Base-by-base conservation (phyloP, 495 filamentous ascomycete species). In the Penicillium maclennaniae region DNA sequence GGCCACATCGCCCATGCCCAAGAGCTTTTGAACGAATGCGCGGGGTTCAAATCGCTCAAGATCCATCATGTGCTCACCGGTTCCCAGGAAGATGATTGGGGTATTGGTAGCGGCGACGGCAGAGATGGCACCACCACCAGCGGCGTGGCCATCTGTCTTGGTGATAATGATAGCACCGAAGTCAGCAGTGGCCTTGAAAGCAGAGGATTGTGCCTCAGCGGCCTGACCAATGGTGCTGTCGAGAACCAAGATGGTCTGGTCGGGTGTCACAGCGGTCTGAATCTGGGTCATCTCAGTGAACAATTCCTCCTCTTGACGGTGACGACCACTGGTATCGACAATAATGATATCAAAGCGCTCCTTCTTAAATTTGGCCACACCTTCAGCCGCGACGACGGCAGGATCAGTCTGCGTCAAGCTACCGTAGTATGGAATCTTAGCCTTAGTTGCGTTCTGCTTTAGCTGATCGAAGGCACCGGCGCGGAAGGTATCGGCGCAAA, bases 271-370 rank as follows among this genome's bases (percentile, higher is more conserved):
- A 3, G 93, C 95, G 10, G 78, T 76, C 65, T 97, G 93, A 52
- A 99, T 97, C 69, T 99, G 91, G 53, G 89, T 85, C 93, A 99
- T 99, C 68, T 99, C 93, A 36, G 89, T 88, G 69, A 99, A 99
- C 10, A 99, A 77, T 19, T 93, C 91, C 58, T 89, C 84, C 71
- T 97, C 95, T 61, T 99, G 93, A 63, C 88, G 81, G 75, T 99
- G 93, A 53, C 93, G 80, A 59, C 93, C 93, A 51, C 85, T 90
- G 2, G 93, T 99, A 76, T 99, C 93, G 16, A 99, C 93, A 55
- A 99, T 96, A 58, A 99, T 99, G 47, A 99, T 85, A 71, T 99
- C 93, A 66, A 97, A 99, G 4, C 85, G 79, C 79, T 99, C 95
- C 74, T 96, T 97, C 78, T 95, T 97, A 79, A 99, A 99, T 71